These are phyloP conservation scores for Prunus mume DNA, from an alignment of 306 rosid species.

Conservation along the genomic window DNA sequence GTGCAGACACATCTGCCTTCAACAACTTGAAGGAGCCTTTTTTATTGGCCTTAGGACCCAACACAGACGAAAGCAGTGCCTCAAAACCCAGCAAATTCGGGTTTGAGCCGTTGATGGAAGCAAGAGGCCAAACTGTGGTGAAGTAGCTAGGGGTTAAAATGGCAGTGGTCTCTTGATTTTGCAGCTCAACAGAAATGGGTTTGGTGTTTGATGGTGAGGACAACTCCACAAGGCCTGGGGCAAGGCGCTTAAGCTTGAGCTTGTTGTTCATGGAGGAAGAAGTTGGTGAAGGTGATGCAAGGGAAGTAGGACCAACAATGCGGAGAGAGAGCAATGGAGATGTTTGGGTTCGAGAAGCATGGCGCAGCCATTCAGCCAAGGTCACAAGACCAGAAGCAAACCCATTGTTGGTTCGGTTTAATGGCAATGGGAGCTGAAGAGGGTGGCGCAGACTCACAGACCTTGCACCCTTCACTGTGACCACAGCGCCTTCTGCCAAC, in stretches of 20 bases:
- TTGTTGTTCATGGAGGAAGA: slow-evolving; percentile 51
- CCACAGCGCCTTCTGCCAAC: slow-evolving; percentile 96
- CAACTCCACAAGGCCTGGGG: slow-evolving; percentile 92
- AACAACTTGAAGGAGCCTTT: slow-evolving; percentile 82
- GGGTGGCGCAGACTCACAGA: slow-evolving; percentile 90
- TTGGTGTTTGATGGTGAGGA: slow-evolving; percentile 53
- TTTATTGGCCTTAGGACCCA: slow-evolving; percentile 62
- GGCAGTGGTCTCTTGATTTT: slow-evolving; percentile 47
- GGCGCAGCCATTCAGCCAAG: slow-evolving; percentile 74
- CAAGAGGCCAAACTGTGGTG: slow-evolving; percentile 72
- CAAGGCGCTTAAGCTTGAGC: slow-evolving; percentile 91
- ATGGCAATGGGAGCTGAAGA: slow-evolving; percentile 74
- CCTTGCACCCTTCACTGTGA: slow-evolving; percentile 88
- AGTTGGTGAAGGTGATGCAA: slow-evolving; percentile 57
- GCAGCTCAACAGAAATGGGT: slow-evolving; percentile 32
- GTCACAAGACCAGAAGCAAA: slow-evolving; percentile 77
- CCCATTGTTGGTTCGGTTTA: slow-evolving; percentile 53
- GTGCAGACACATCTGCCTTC: slow-evolving; percentile 87
- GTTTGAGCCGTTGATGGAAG: slow-evolving; percentile 79
- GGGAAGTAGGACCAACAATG: slow-evolving; percentile 84
- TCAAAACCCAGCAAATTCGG: slow-evolving; percentile 76
- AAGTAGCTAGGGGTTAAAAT: slow-evolving; percentile 63
- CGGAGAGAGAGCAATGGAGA: slow-evolving; percentile 71
- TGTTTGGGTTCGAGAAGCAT: slow-evolving; percentile 45
- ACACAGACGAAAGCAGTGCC: slow-evolving; percentile 58